Evolutionary conservation across 78 protist species (phyloP).

Genomic region (Dictyostelium brefeldianum): DNA sequence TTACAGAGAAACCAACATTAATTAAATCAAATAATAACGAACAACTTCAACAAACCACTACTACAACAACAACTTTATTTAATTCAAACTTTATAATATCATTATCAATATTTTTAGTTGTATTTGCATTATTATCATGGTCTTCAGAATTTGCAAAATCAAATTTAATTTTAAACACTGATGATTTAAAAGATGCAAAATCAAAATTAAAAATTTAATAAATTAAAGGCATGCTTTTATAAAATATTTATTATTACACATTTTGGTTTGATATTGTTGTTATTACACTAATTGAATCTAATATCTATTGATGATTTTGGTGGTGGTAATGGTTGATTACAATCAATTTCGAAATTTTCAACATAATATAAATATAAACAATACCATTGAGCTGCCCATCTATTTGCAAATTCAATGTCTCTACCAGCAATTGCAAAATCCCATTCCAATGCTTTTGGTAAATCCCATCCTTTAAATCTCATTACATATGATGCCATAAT

Average conservation of each 20-base stretch:
- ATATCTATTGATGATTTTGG: background rate
- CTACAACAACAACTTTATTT: background rate
- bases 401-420: background rate
- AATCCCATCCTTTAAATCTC: conserved; percentile 25
- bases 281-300: no score
- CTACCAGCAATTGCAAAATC: conserved; percentile 51
- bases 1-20: conserved; percentile 17
- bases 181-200: conserved; percentile 5
- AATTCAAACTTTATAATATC: background rate
- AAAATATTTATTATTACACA: no score
- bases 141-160: conserved; percentile 10
- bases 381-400: conserved; percentile 51
- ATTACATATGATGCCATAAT: conserved; percentile 64
- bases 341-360: conserved; percentile 19
- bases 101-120: background rate
- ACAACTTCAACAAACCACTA: background rate
- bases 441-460: conserved; percentile 57
- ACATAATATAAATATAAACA: conserved; percentile 35
- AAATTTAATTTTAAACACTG: background rate
- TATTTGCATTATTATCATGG: conserved; percentile 23
- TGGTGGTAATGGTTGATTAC: conserved; percentile 14
- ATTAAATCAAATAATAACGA: background rate
- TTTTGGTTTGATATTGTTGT: no score
- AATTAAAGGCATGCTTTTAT: no score
- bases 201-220: background rate